Conservation (phyloP, 179 eudicot species). For the Heliamphora pulchella region DNA sequence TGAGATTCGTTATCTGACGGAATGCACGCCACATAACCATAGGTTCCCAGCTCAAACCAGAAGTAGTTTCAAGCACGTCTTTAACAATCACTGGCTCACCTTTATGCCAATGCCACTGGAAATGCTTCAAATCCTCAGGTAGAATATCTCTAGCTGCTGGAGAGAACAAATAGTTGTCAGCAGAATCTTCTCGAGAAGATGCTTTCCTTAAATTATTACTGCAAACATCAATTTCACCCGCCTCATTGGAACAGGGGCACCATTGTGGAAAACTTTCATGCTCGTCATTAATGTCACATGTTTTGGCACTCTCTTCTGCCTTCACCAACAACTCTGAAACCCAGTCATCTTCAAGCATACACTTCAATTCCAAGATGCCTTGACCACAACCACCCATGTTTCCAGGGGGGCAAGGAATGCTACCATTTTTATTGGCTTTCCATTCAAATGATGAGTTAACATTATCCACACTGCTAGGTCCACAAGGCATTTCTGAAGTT, state of each 20-base stretch:
- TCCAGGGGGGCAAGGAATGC: conserved; percentile 56
- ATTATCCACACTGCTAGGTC: conserved; percentile 11
- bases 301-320: conserved; percentile 31
- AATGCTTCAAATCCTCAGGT: conserved; percentile 39
- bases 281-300: conserved; percentile 6
- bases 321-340: conserved; percentile 40
- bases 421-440: conserved; percentile 50
- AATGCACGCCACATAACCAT: conserved; percentile 81
- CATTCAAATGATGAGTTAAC: conserved; percentile 30
- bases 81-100: conserved; percentile 63
- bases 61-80: conserved; percentile 45
- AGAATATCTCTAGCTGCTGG: conserved; percentile 45
- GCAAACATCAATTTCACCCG: conserved; percentile 11
- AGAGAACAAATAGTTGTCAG: conserved; percentile 47
- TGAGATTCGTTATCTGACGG: conserved; percentile 34
- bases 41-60: conserved; percentile 75
- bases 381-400: conserved; percentile 58
- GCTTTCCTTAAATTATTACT: conserved; percentile 30
- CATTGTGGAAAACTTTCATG: conserved; percentile 15
- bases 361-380: conserved; percentile 38
- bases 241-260: conserved; percentile 35
- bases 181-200: conserved; percentile 38
- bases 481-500: conserved; percentile 9
- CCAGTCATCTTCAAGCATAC: conserved; percentile 23
- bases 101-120: conserved; percentile 56